Conservation (phyloP, 2,329 filamentous ascomycete genomes). For the Pseudogymnoascus sp. region DNA sequence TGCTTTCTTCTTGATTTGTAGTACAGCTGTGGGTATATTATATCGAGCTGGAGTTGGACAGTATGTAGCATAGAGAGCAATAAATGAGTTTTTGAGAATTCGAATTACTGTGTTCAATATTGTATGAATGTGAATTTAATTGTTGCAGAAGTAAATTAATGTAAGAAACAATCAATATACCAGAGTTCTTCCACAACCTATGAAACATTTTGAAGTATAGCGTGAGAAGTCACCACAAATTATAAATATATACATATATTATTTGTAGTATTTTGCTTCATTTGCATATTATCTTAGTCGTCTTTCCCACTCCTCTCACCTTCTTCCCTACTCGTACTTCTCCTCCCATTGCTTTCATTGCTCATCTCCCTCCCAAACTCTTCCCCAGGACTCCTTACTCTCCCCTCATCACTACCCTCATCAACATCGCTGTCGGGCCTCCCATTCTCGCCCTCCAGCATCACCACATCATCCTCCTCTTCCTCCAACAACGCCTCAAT, state of each 20-base stretch:
- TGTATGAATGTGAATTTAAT: background rate
- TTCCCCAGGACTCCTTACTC: constrained; percentile 3
- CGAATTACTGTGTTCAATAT: background rate
- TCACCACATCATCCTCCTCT: constrained; percentile 40
- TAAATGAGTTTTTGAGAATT: constrained; percentile 8
- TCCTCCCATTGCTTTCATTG: background rate
- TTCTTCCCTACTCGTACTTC: background rate
- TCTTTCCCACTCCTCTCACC: constrained; percentile 1
- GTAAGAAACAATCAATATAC: background rate
- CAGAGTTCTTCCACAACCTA: background rate
- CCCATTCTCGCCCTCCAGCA: constrained; percentile 20
- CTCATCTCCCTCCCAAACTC: constrained; percentile 5
- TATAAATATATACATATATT: background rate
- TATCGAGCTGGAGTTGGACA: constrained; percentile 7
- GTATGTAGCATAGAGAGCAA: constrained; percentile 8
- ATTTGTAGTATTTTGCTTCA: background rate
- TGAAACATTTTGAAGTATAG: background rate
- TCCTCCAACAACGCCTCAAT: constrained; percentile 64
- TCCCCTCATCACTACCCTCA: background rate
- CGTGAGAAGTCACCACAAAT: background rate
- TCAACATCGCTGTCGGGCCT: background rate
- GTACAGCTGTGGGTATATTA: constrained; percentile 5
- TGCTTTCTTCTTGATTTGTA: constrained; percentile 8
- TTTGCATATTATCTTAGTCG: constrained; percentile 6
- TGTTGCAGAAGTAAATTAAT: background rate